Percentiles rank a stretch among this genome's conserved stretches.
Conservation (phyloP, 83 land plant genomes). For the Picea abies region DNA sequence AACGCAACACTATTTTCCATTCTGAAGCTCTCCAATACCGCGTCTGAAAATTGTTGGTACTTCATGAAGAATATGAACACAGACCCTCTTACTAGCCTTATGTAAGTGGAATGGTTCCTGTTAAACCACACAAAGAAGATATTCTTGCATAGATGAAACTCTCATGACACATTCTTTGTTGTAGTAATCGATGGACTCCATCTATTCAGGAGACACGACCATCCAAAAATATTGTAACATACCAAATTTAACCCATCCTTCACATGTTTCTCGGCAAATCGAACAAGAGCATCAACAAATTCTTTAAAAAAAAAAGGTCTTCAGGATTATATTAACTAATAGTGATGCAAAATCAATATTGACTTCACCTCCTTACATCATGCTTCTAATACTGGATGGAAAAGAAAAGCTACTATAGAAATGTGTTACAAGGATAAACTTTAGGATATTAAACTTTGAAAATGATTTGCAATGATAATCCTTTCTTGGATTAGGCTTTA, state of each 20-base stretch:
- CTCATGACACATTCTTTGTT: conserved; percentile 80
- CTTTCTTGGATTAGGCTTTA: too few relatives aligned
- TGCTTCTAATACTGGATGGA: too few relatives aligned
- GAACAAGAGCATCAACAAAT: conserved; percentile 88
- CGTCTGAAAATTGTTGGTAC: conserved; percentile 48
- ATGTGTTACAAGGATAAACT: too few relatives aligned
- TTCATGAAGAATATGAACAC: conserved; percentile 59
- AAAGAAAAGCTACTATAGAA: too few relatives aligned
- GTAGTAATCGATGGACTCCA: conserved; percentile 61
- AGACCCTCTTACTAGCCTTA: conserved; percentile 55
- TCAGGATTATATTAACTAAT: conserved; percentile 74
- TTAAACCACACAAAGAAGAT: conserved; percentile 52
- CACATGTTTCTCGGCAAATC: conserved; percentile 63
- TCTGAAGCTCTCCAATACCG: conserved; percentile 69
- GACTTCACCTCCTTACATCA: conserved; percentile 37
- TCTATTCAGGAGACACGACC: conserved; percentile 85
- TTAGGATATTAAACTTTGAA: too few relatives aligned
- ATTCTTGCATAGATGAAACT: conserved; percentile 67
- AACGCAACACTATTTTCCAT: conserved; percentile 59
- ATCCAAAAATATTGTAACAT: conserved; percentile 72
- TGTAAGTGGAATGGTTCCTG: conserved; percentile 57
- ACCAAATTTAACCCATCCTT: conserved; percentile 54
- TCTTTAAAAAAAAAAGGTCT: conserved; percentile 80
- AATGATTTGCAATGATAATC: too few relatives aligned
- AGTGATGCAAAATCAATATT: conserved; percentile 49